Conservation (phyloP, 2,329 filamentous ascomycete genomes). For the Aspergillus cejpii region DNA sequence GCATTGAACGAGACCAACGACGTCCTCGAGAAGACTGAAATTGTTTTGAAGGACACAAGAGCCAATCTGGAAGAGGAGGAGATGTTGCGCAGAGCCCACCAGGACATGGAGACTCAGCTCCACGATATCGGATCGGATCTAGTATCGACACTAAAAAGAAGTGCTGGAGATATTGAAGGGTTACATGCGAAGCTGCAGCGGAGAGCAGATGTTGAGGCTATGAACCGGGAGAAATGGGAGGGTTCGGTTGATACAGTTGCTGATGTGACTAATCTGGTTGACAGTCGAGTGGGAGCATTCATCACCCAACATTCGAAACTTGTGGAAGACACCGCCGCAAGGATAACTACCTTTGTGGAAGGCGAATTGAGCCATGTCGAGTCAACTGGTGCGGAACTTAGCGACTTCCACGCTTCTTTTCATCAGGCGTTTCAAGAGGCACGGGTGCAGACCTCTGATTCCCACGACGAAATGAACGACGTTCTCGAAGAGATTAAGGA, state of each 20-base stretch:
- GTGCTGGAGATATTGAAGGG: conserved; percentile 71
- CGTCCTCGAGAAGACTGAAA: conserved; percentile 79
- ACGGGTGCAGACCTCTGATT: conserved; percentile 43
- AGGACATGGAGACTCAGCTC: conserved; percentile 74
- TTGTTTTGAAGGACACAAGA: conserved; percentile 70
- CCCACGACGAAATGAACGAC: conserved; percentile 81
- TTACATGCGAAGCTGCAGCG: conserved; percentile 81
- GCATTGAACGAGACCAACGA: conserved; percentile 72
- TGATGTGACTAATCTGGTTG: conserved; percentile 69
- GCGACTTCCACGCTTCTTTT: conserved; percentile 62
- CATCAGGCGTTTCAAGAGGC: conserved; percentile 62
- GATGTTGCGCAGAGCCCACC: conserved; percentile 71
- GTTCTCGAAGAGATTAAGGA: conserved; percentile 86
- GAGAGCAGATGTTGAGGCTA: conserved; percentile 71
- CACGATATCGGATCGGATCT: conserved; percentile 66
- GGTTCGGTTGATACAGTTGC: conserved; percentile 68
- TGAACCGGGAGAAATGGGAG: conserved; percentile 74
- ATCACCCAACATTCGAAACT: conserved; percentile 65
- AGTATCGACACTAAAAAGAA: conserved; percentile 68
- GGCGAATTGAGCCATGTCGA: conserved; percentile 67
- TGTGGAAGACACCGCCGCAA: conserved; percentile 58
- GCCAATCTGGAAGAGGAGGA: conserved; percentile 73
- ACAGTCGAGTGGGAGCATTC: conserved; percentile 66
- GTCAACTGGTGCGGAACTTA: conserved; percentile 62
- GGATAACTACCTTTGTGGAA: conserved; percentile 70